These are phyloP conservation scores for Pelagomonas calceolata DNA, from an alignment of 108 stramenopile genomes.

Conservation along the genomic window DNA sequence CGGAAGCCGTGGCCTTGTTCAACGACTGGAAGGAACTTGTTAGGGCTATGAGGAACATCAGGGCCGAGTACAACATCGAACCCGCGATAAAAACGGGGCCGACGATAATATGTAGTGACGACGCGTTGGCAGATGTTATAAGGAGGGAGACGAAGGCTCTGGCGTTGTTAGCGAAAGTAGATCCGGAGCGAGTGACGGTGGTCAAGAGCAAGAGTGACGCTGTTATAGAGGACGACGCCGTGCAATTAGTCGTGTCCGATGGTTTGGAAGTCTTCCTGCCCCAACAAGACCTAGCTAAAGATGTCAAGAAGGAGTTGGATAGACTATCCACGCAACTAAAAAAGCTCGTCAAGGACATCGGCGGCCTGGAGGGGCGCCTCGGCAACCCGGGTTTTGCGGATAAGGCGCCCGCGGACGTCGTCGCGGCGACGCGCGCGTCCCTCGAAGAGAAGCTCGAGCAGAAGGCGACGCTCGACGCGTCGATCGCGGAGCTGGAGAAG, in stretches of 20 bases:
- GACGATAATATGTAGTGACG: constrained; percentile 47
- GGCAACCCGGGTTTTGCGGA: constrained; percentile 68
- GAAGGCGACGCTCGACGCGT: constrained; percentile 35
- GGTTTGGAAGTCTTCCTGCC: constrained; percentile 74
- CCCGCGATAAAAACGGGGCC: constrained; percentile 69
- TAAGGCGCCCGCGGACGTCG: constrained; percentile 68
- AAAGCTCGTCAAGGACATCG: constrained; percentile 63
- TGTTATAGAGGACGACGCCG: constrained; percentile 50
- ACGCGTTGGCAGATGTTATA: constrained; percentile 45
- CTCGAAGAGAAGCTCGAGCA: constrained; percentile 69
- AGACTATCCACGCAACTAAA: constrained; percentile 62
- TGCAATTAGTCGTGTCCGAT: constrained; percentile 68
- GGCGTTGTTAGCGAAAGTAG: constrained; percentile 61
- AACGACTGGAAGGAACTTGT: constrained; percentile 74
- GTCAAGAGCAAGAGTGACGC: constrained; percentile 54
- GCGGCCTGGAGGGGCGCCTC: constrained; percentile 55
- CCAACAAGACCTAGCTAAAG: constrained; percentile 58
- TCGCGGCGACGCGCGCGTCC: constrained; percentile 64
- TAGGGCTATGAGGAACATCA: constrained; percentile 72
- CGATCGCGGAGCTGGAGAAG: background rate
- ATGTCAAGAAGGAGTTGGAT: constrained; percentile 64
- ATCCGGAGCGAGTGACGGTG: constrained; percentile 55
- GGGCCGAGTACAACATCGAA: constrained; percentile 80
- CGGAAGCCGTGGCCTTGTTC: constrained; percentile 51
- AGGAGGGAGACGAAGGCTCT: constrained; percentile 61